A percentile compares a stretch with the other conserved stretches of the same genome.
phyloP scores from a whole-genome alignment of 2,329 filamentous ascomycete genomes.

The Didymella lethalis region DNA sequence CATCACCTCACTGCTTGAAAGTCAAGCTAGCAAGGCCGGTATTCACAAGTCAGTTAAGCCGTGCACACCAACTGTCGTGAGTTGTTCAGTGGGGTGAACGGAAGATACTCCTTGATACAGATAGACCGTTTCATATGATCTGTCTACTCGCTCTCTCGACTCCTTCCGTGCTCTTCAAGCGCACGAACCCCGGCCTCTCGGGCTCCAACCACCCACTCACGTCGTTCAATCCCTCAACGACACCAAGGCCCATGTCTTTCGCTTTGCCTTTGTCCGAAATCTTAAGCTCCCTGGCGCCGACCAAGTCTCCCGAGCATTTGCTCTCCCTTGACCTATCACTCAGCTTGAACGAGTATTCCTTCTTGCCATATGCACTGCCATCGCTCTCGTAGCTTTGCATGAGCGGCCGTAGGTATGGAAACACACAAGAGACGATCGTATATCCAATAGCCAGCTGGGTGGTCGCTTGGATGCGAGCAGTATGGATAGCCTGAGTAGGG shows the following conservation, averaged over 20 bases:
- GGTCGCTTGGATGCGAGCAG: slow-evolving; percentile 9
- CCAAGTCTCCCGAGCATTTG: background rate
- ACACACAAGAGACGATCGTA: slow-evolving; percentile 21
- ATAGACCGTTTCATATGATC: background rate
- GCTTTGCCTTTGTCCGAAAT: background rate
- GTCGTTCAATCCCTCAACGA: background rate
- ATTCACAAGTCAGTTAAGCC: background rate
- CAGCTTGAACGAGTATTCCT: background rate
- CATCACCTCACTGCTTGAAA: background rate
- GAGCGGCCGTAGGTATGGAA: slow-evolving; percentile 23
- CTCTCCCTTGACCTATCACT: background rate
- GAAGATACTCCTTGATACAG: background rate
- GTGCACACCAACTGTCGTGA: background rate
- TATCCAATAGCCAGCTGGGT: slow-evolving; percentile 22
- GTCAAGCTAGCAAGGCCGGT: background rate
- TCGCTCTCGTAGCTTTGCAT: slow-evolving; percentile 23
- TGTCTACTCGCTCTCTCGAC: slow-evolving; percentile 1
- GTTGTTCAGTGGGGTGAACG: background rate
- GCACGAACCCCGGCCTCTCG: background rate
- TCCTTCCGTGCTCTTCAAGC: background rate
- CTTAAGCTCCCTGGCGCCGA: background rate
- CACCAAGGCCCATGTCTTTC: background rate
- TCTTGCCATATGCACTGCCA: background rate
- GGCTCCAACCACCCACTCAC: background rate
- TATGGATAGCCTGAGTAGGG: slow-evolving; percentile 3